Base-by-base conservation (phyloP, 2,329 filamentous ascomycete species). In the Venturiaceae sp. region DNA sequence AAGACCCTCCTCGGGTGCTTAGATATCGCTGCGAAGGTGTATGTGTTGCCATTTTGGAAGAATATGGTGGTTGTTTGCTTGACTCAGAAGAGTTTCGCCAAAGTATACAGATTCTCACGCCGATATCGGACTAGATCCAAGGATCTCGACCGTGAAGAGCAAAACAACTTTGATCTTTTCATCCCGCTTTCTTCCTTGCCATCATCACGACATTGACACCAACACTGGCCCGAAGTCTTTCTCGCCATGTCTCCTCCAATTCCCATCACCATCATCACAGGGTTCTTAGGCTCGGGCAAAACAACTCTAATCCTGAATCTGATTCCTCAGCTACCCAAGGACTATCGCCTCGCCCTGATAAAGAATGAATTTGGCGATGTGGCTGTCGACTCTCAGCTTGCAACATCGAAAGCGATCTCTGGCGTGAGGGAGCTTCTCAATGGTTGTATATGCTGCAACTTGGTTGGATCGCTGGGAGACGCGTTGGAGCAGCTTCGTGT, bases 341-440 rank as follows among this genome's bases (percentile, higher is more conserved):
- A 85, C 63, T 97, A 99, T 83, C 88, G 87, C 60, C 88, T 99
- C 63, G 94, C 92, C 2, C 85, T 99, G 16, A 83, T 99, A 58
- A 99, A 99, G 72, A 99, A 99, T 74, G 94, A 99, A 75, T 97
- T 96, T 72, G 94, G 94, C 69, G 92, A 97, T 71, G 75, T 99
- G 44, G 92, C 91, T 36, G 81, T 99, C 69, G 94, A 99, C 77
- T 94, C 89, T 1, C 89, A 96, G 71, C 86, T 99, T 32, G 92
- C 94, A 16, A 80, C 87, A 0, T 87, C 87, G 14, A 83, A 83
- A 54, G 85, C 92, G 62, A 91, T 99, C 64, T 87, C 90, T 0
- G 92, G 91, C 58, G 92, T 96, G 4, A 88, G 88, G 66, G 94
- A 99, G 73, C 81, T 99, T 1, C 85, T 99, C 57, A 95, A 96